Evolutionary conservation across 2,329 filamentous ascomycete genomes (phyloP), one percentile per base, ranked within the genome.

Genomic region (Dryadomyces quercus-mongolicae): DNA sequence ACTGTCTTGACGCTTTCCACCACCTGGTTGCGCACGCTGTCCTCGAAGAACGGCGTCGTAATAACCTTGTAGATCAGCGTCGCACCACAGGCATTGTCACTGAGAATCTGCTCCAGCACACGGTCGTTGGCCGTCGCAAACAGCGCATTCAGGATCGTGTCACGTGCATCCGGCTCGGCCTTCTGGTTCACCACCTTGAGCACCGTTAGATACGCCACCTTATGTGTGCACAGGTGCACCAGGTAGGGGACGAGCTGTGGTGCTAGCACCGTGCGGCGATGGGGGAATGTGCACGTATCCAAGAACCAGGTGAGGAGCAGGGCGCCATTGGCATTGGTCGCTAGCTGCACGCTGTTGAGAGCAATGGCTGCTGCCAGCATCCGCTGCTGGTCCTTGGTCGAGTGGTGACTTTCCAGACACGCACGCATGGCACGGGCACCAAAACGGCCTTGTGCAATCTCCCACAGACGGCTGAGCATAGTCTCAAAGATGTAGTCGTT

Each of bases 161-260:
- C 92, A 13, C 93, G 82, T 3, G 93, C 93, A 58, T 97, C 92
- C 0, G 88, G 78, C 70, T 98, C 93, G 38, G 91, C 88, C 66
- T 95, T 90, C 69, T 98, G 93, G 67, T 98, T 98, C 69, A 98
- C 95, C 51, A 97, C 90, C 74, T 98, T 98, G 55, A 98, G 76
- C 1, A 98, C 92, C 0, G 93, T 98, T 57, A 97, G 76, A 65
- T 97, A 97, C 0, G 93, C 93, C 54, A 98, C 92, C 75, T 97
- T 97, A 76, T 98, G 93, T 0, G 93, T 97, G 76, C 93, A 97
- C 7, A 98, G 78, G 66, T 96, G 89, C 22, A 96, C 90, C 36
- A 98, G 76, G 66, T 95, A 90, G 44, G 93, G 91, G 16, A 96
- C 89, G 22, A 98, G 81, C 61, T 91, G 84, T 20, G 93, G 93